phyloP scores from a whole-genome alignment of 257 asterid species.

The Solanum medicagineum region DNA sequence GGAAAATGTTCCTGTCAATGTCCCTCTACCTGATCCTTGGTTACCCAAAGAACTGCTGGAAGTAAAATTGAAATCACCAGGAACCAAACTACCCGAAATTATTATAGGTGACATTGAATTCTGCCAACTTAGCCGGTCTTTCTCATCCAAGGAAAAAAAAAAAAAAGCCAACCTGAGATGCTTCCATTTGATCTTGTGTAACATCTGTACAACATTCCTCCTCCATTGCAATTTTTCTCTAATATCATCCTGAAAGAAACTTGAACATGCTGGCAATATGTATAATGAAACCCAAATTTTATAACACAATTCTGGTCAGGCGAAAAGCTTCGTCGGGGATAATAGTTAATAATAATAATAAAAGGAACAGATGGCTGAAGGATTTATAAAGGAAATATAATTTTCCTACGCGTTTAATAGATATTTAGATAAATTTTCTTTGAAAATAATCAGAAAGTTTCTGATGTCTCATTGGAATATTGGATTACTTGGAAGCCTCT shows the following conservation, averaged over 20 bases:
- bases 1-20: slow-evolving; percentile 27
- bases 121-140: slow-evolving; percentile 32
- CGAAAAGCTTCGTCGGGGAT: background rate
- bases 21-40: slow-evolving; percentile 42
- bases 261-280: background rate
- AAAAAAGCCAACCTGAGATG: background rate
- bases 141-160: slow-evolving; percentile 24
- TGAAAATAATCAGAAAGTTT: background rate
- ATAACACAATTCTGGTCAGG: background rate
- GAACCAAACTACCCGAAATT: slow-evolving; percentile 35
- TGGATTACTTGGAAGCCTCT: background rate
- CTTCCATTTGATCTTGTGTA: background rate
- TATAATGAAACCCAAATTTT: background rate
- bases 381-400: background rate
- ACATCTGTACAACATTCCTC: background rate
- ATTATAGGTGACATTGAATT: slow-evolving; percentile 51
- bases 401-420: background rate
- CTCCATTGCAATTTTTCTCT: background rate
- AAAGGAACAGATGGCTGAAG: background rate
- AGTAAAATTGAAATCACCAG: slow-evolving; percentile 17
- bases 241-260: background rate
- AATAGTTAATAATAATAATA: background rate
- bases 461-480: background rate
- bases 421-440: background rate
- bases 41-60: slow-evolving; percentile 32